Evolutionary conservation across 148 eudicot genomes (phyloP), one percentile per base, ranked within the genome.

Genomic region (Linanthus parryae): DNA sequence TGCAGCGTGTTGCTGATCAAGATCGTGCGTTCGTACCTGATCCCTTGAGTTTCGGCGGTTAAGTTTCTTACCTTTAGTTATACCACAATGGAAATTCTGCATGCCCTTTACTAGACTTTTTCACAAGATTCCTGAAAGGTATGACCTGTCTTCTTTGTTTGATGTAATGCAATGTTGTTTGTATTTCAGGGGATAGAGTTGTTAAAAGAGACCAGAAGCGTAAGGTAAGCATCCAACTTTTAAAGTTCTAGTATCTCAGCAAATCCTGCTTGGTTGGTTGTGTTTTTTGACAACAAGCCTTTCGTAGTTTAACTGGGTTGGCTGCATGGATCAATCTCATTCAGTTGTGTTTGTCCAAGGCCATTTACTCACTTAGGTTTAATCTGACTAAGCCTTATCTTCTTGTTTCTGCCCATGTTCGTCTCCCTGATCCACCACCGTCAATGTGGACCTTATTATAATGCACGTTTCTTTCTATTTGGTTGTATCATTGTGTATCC

Each of bases 171-270:
- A 20, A 47, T 48, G 14, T 51, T 54, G 8, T 4, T 17, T 16
- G 47, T 58, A 41, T 21, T 72, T 35, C 76, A 87, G 94, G 83
- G 59, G 98, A 92, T 57, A 77, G 85, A 68, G 65, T 75, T 27
- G 94, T 69, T 42, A 92, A 92, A 76, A 79, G 75, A 70, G 96
- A 92, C 37, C 98, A 87, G 69, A 92, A 84, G 69, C 82, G 91
- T 44, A 92, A 87, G 94, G 98, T 75, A 45, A 31, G 42, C 29
- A 34, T 19, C 8, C 7, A 19, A 21, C 56, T 10, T 26, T 24
- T 26, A 29, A 42, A 20, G 44, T 17, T 11, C 15, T 44, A 31
- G 25, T 17, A n/a, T 29, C 44, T 37, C 50, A 26, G 11, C 16
- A 14, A 24, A 43, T 15, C 4, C 14, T 34, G 33, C 8, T 3